Evolutionary conservation across 202 grass and related monocot species (phyloP).

Genomic region (Eragrostis tef): DNA sequence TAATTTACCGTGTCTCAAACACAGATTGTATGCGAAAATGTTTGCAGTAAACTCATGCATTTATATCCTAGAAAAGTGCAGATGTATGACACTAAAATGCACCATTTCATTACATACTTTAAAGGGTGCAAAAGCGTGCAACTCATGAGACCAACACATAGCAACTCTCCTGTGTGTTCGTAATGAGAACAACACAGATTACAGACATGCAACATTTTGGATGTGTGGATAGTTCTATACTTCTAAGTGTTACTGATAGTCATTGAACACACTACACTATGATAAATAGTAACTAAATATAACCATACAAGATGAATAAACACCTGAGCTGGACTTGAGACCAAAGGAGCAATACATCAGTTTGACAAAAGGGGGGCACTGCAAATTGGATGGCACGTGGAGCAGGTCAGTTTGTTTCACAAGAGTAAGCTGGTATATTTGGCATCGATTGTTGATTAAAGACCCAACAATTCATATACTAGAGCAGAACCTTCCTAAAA

Average conservation of each 20-base stretch:
- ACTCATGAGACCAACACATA: neutral
- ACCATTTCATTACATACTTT: neutral
- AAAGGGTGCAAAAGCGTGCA: neutral
- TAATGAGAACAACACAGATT: neutral
- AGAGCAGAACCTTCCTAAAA: conserved; percentile 25
- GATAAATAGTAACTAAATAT: neutral
- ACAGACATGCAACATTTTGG: neutral
- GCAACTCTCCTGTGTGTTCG: too few relatives aligned
- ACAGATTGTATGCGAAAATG: neutral
- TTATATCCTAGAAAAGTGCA: neutral
- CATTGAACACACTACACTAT: neutral
- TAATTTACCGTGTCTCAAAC: too few relatives aligned
- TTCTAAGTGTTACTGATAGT: neutral
- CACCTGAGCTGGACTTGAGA: neutral
- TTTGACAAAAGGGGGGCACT: neutral
- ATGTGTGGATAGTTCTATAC: neutral
- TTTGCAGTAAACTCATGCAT: neutral
- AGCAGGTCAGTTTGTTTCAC: neutral
- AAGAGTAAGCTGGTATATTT: neutral
- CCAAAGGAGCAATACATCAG: neutral
- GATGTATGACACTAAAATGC: neutral
- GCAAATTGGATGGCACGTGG: neutral
- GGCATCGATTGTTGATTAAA: neutral
- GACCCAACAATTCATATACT: conserved; percentile 24
- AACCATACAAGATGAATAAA: neutral